phyloP scores from a whole-genome alignment of 345 rosid genomes.

The Moricandia arvensis region DNA sequence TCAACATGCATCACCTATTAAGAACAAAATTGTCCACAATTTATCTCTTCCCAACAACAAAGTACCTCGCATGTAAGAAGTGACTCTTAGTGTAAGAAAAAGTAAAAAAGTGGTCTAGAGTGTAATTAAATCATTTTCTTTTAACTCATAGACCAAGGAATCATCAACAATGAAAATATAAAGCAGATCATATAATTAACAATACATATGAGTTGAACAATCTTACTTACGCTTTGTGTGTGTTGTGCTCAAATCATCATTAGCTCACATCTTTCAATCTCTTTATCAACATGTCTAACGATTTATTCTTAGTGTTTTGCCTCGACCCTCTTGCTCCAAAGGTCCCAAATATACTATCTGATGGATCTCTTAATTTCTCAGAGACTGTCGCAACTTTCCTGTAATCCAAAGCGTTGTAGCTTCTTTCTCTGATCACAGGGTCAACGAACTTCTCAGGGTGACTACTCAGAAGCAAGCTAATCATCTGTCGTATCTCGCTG shows the following conservation, averaged over 20 bases:
- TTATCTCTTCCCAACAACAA: no score
- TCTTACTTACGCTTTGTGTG: conserved; percentile 30
- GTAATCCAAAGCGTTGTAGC: conserved; percentile 71
- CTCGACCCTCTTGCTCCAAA: conserved; percentile 84
- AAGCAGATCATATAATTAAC: conserved; percentile 42
- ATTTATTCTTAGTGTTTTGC: conserved; percentile 89
- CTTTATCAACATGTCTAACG: conserved; percentile 82
- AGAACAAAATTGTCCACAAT: no score
- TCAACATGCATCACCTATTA: no score
- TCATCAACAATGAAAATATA: conserved; percentile 36
- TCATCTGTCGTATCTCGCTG: conserved; percentile 71
- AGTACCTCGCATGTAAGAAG: no score
- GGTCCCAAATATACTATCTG: conserved; percentile 84
- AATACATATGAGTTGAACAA: conserved; percentile 15
- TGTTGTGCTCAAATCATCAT: background rate
- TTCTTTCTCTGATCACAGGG: conserved; percentile 83
- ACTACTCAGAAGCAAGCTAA: conserved; percentile 77
- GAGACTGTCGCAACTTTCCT: conserved; percentile 73
- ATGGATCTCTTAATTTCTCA: conserved; percentile 86
- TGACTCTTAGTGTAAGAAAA: no score
- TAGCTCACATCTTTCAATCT: conserved; percentile 85
- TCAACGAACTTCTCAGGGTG: conserved; percentile 87
- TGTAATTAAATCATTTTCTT: no score
- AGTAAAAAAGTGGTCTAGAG: no score
- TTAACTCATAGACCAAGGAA: conserved; percentile 25